Base-by-base conservation (phyloP, 1,284 basidiomycete genomes). In the Cryptococcus maquisensis region DNA sequence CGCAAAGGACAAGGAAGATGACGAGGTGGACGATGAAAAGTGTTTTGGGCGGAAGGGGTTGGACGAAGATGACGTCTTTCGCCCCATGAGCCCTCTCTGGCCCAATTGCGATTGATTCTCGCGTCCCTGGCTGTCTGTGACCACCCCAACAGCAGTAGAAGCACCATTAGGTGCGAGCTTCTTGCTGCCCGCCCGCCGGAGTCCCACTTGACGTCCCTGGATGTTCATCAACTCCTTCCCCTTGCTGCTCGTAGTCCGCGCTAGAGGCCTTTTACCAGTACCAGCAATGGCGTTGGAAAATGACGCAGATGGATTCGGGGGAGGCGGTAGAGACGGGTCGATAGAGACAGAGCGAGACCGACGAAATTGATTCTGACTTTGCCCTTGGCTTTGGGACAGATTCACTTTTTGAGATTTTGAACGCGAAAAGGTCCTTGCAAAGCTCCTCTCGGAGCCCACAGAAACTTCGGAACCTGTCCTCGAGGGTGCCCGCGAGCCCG, bases 191-290 rank as follows among this genome's bases (percentile, higher is more conserved):
- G 61, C 60, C 36, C 67, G 32, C 26, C 65, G 43, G 37, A 69
- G 48, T 10, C 62, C 62, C 8, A 71, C 66, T 55, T 71, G 60
- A 28, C 68, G 42, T 10, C 65, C 60, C 43, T 67, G 64, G 59
- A 72, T 32, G 4, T 32, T 32, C 28, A 32, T 32, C 28, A 32
- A 8, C 28, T 32, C 71, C 41, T 72, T 45, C 35, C 70, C 68
- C 47, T 65, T 68, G n/a, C 66, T 65, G 52, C 70, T 72, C 24
- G 69, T 63, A 1, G 64, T 65, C 18, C 72, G 54, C 6, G 52
- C 49, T 9, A 68, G n/a, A 3, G 56, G 23, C 41, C 62, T 64
- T 49, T 64, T 60, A 2, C 47, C 18, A 8, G n/a, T 35, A 26
- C 37, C 37, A 20, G 41, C 43, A n/a, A 21, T 35, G 18, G 21